Evolutionary conservation across 148 eudicot genomes (phyloP).

Genomic region (Cornus kousa): DNA sequence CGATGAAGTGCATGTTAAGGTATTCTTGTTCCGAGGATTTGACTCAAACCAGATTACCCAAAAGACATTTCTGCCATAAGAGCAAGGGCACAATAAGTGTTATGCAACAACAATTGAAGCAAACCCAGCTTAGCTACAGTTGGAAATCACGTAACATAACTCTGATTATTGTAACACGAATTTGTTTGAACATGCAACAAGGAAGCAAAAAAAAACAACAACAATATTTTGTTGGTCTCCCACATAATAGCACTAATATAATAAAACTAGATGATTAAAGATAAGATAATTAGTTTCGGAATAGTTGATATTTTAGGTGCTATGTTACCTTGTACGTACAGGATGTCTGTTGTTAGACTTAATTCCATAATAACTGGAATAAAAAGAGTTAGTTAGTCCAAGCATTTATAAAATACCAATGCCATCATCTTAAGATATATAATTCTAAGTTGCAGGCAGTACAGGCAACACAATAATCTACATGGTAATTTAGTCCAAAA

Average conservation of each 20-base stretch:
- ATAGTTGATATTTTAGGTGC: neutral
- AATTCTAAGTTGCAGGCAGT: neutral
- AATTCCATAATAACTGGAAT: neutral
- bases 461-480: neutral
- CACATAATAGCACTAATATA: neutral
- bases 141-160: neutral
- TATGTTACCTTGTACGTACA: neutral
- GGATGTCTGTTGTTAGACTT: neutral
- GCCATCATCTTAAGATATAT: no score
- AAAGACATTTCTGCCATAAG: neutral
- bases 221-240: neutral
- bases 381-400: neutral
- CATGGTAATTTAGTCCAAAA: no score
- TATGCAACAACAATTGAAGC: neutral
- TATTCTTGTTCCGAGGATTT: constrained; percentile 10
- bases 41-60: neutral
- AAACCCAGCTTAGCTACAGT: neutral
- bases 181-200: no score
- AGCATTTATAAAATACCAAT: neutral
- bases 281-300: neutral
- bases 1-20: constrained; percentile 4
- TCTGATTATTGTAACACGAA: neutral
- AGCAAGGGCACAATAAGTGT: neutral
- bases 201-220: no score
- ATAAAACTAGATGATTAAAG: no score